phyloP scores from a whole-genome alignment of 2,329 filamentous ascomycete genomes.

The Neoascochyta sp. region DNA sequence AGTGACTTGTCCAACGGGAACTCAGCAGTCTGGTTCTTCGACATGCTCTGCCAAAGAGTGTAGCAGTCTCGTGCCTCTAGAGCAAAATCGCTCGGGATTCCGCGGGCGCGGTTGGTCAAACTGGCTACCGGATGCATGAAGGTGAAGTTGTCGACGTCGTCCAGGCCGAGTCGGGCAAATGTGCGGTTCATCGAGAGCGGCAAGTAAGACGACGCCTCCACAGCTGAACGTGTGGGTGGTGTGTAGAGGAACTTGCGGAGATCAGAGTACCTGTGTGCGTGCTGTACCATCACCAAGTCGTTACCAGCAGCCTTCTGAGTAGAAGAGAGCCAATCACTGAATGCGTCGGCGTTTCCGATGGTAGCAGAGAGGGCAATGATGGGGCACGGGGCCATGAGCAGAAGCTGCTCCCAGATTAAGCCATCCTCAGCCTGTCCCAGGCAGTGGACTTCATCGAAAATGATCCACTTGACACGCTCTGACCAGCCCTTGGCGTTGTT shows the following conservation, averaged over 20 bases:
- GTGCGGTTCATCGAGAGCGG: slow-evolving; percentile 43
- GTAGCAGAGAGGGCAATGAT: slow-evolving; percentile 78
- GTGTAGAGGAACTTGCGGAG: slow-evolving; percentile 69
- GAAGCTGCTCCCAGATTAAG: slow-evolving; percentile 72
- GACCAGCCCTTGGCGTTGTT: slow-evolving; percentile 68
- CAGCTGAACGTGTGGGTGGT: slow-evolving; percentile 40
- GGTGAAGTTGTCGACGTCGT: slow-evolving; percentile 49
- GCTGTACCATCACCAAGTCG: slow-evolving; percentile 64
- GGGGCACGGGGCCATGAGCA: slow-evolving; percentile 69
- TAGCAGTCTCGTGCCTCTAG: slow-evolving; percentile 71
- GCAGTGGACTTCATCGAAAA: slow-evolving; percentile 79
- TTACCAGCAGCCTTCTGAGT: slow-evolving; percentile 62
- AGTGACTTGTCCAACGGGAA: slow-evolving; percentile 53
- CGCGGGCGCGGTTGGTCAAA: slow-evolving; percentile 59
- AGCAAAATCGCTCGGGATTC: slow-evolving; percentile 62
- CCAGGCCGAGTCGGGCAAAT: slow-evolving; percentile 46
- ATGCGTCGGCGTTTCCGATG: slow-evolving; percentile 69
- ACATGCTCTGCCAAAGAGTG: slow-evolving; percentile 62
- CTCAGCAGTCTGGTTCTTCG: slow-evolving; percentile 50
- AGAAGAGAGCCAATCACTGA: slow-evolving; percentile 63
- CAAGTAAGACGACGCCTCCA: slow-evolving; percentile 47
- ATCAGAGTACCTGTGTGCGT: slow-evolving; percentile 69
- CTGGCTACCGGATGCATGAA: slow-evolving; percentile 66
- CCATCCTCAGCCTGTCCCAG: slow-evolving; percentile 75
- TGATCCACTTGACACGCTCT: slow-evolving; percentile 66